phyloP scores from a whole-genome alignment of 1,139 yeast species.

The Lodderomyces elongisporus region DNA sequence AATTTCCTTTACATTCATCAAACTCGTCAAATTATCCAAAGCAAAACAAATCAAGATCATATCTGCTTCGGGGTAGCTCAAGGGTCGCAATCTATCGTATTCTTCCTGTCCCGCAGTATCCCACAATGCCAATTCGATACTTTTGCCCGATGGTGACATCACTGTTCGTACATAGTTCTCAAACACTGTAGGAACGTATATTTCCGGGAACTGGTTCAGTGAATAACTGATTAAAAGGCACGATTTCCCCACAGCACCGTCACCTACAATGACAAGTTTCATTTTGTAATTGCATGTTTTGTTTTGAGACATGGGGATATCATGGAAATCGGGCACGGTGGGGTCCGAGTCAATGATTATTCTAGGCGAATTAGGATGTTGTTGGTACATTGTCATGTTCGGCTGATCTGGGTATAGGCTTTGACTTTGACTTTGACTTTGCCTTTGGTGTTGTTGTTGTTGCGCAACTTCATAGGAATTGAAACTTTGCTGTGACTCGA shows the following conservation, averaged over 20 bases:
- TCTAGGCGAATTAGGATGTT: slow-evolving; percentile 16
- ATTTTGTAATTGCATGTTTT: slow-evolving; percentile 35
- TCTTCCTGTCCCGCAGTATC: slow-evolving; percentile 97
- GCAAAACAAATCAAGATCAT: slow-evolving; percentile 72
- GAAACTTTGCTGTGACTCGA: slow-evolving; percentile 2
- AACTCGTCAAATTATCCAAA: slow-evolving; percentile 56
- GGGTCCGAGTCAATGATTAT: slow-evolving; percentile 38
- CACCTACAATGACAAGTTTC: slow-evolving; percentile 86
- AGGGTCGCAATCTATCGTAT: slow-evolving; percentile 77
- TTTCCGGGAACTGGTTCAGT: slow-evolving; percentile 69
- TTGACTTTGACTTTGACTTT: slow-evolving; percentile 20
- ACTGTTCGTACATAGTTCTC: slow-evolving; percentile 76
- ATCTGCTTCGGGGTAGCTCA: slow-evolving; percentile 80
- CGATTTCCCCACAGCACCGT: slow-evolving; percentile 94
- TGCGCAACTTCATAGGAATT: slow-evolving; percentile 5
- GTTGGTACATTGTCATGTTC: slow-evolving; percentile 1
- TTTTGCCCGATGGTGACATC: slow-evolving; percentile 47
- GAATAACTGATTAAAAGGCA: slow-evolving; percentile 79
- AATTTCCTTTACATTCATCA: slow-evolving; percentile 69
- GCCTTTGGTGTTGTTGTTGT: slow-evolving; percentile 33
- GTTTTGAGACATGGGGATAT: slow-evolving; percentile 28
- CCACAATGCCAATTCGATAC: slow-evolving; percentile 73
- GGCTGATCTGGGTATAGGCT: slow-evolving; percentile 13
- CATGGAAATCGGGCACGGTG: slow-evolving; percentile 32
- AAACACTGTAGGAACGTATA: slow-evolving; percentile 85